Base-by-base conservation (phyloP, 768 basidiomycete genomes). In the Trametes maxima region DNA sequence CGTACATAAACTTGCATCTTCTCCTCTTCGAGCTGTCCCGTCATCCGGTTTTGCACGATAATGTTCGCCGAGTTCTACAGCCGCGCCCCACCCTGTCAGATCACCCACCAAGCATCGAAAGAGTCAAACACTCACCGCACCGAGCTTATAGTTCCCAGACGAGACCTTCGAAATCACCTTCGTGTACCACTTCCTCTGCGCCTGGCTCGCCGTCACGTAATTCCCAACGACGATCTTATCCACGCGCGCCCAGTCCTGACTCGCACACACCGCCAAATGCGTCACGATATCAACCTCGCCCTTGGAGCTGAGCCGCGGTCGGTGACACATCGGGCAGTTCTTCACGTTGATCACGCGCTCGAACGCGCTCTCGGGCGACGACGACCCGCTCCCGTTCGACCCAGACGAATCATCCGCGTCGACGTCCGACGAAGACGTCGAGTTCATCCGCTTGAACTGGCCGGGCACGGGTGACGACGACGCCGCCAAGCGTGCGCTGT, bases 1-100 rank as follows among this genome's bases (percentile, higher is more conserved):
- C 95, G 79, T 0, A 98, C 94, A 70, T 97, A 98, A 13, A 87
- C 86, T 69, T 95, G 89, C 94, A 98, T 99, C 79, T 98, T 98
- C 78, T 98, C 96, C 75, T 99, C 96, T 70, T 95, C 90, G 59
- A 98, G 72, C 72, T 93, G 91, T 0, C 96, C 96, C 0, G 93
- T 95, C 73, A 85, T 74, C 14, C 96, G 82, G 71, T 98, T 95
- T 76, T 98, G 96, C 0, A 99, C 95, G 60, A 98, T 94, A 66
- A 99, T 97, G 71, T 99, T 99, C 24, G 95, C 96, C 54, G 94
- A 95, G 69, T 99, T 97, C 90, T 93, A 69, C 8, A 54, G 14
- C 42, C 12, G 17, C 13, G 21, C 22, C 58, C 48, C 48, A 48
- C 47, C 54, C 40, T 5, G 1, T 35, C 19, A 25, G 7, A n/a